Conservation (phyloP, 176 grass and related monocot species). For the Oryza meridionalis region DNA sequence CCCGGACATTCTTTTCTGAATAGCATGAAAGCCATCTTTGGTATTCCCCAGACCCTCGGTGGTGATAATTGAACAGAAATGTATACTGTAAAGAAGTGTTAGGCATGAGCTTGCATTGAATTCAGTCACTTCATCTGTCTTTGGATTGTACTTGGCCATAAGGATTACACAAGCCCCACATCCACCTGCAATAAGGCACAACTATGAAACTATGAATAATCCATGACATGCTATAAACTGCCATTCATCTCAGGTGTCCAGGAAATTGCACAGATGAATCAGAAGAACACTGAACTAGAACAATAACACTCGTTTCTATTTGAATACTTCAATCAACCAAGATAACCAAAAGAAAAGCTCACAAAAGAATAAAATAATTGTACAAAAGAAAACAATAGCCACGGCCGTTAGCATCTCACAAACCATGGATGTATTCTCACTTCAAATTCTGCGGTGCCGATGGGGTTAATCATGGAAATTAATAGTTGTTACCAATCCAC, state of each 20-base stretch:
- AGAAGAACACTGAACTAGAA: background rate
- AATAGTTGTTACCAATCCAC: background rate
- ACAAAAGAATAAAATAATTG: background rate
- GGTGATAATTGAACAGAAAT: constrained; percentile 72
- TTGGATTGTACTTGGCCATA: constrained; percentile 64
- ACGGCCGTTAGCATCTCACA: too few relatives aligned
- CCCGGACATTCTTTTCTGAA: constrained; percentile 71
- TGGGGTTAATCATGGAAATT: too few relatives aligned
- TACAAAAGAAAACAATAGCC: background rate
- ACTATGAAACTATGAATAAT: background rate
- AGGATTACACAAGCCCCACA: constrained; percentile 84
- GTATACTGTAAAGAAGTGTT: constrained; percentile 69
- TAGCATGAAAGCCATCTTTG: constrained; percentile 64
- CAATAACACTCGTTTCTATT: background rate
- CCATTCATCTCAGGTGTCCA: background rate
- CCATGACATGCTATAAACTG: background rate
- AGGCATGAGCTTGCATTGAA: constrained; percentile 68
- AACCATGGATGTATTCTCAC: background rate
- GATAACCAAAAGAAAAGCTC: background rate
- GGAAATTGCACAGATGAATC: background rate
- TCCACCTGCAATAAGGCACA: constrained; percentile 49
- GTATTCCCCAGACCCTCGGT: constrained; percentile 73
- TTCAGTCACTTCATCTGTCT: constrained; percentile 65
- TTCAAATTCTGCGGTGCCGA: too few relatives aligned
- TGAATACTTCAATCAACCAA: background rate